phyloP scores from a whole-genome alignment of 1,139 yeast genomes.

The Suhomyces bokatorum region DNA sequence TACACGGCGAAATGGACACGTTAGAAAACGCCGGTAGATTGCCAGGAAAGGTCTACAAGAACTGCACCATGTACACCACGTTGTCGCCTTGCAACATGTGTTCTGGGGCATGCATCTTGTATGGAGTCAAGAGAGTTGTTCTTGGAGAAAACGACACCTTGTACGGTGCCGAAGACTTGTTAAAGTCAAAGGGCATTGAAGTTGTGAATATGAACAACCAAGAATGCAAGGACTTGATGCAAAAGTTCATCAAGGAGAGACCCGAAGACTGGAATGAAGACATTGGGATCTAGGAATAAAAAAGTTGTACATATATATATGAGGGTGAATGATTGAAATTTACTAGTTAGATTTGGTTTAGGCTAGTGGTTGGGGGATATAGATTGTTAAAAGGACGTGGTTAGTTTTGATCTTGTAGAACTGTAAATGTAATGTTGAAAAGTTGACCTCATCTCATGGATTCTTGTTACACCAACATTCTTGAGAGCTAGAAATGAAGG shows the following conservation, averaged over 20 bases:
- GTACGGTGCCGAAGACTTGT: constrained; percentile 73
- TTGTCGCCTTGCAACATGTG: constrained; percentile 95
- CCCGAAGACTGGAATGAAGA: constrained; percentile 90
- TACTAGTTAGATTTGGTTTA: background rate
- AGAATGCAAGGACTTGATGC: constrained; percentile 74
- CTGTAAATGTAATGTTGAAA: too few species aligned
- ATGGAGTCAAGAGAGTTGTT: constrained; percentile 83
- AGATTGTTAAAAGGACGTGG: too few species aligned
- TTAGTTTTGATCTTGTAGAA: too few species aligned
- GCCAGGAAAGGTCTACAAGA: constrained; percentile 64
- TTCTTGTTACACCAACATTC: too few species aligned
- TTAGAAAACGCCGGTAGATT: constrained; percentile 89
- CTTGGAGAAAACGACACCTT: constrained; percentile 85
- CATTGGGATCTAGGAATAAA: constrained; percentile 55
- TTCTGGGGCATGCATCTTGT: constrained; percentile 86
- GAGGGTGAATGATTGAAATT: background rate
- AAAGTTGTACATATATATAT: too few species aligned
- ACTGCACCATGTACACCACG: constrained; percentile 83
- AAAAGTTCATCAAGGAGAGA: constrained; percentile 69
- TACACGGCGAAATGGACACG: constrained; percentile 90
- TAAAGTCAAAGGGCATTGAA: constrained; percentile 68
- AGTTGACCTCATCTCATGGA: too few species aligned
- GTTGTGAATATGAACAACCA: constrained; percentile 65
- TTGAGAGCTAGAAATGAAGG: too few species aligned
- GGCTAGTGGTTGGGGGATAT: background rate